Evolutionary conservation across 768 basidiomycete species (phyloP), one percentile per base, ranked within the genome.

Genomic region (Rhodotorula graminis): DNA sequence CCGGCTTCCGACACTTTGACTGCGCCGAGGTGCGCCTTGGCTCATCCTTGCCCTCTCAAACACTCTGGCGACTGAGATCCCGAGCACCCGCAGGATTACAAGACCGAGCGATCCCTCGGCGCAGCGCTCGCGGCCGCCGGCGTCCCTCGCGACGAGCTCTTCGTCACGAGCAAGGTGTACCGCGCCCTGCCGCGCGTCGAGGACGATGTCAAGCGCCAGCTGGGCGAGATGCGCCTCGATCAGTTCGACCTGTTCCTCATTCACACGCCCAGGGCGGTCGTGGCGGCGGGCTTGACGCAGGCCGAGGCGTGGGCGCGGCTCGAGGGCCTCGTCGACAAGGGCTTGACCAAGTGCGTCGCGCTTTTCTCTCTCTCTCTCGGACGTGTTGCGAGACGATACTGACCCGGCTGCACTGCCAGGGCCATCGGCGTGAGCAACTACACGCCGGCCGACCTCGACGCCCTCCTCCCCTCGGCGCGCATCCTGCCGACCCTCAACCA

Each of bases 401-500:
- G n/a, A 14, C 44, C 60, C 3, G 1, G n/a, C 18, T 15, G 14
- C 23, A 12, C 44, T 29, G 9, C 7, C 40, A 62, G 46, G 11
- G 44, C 61, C 46, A 47, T 62, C 18, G 61, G 61, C 46, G 61
- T 62, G 2, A 49, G 46, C n/a, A 62, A 62, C 61, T 62, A 49
- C 61, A n/a, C 21, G n/a, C 61, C 29, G 8, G 0, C 31, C 15
- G 61, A 62, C 58, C 61, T 67, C 40, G 66, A 60, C 47, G 25
- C 31, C 47, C 61, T 67, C 66, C 37, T 60, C 49, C n/a, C 18
- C 11, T 19, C 40, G 6, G 66, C 66, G 4, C 31, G 58, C 10
- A 53, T 61, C 59, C 42, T 21, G 25, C 66, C 66, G 16, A 47
- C 49, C n/a, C 37, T 67, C 21, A 67, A 67, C 58, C 65, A 66